phyloP scores from a whole-genome alignment of 176 grass and related monocot genomes.

The Cenchrus americanus region DNA sequence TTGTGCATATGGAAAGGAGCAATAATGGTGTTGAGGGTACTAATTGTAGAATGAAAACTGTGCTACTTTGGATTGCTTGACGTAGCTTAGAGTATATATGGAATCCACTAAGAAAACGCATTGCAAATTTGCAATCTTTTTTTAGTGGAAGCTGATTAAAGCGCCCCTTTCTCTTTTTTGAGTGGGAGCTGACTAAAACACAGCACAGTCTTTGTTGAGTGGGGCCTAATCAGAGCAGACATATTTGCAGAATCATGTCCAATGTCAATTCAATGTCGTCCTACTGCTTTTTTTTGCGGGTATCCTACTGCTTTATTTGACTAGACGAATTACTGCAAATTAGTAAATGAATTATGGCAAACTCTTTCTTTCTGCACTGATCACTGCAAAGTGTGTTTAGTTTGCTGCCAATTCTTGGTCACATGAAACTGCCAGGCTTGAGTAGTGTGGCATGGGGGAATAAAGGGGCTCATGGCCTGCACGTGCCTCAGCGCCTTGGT shows the following conservation, averaged over 20 bases:
- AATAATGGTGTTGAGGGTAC: background rate
- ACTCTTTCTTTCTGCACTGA: conserved; percentile 3
- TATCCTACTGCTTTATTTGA: background rate
- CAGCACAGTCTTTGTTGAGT: background rate
- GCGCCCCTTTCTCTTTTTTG: background rate
- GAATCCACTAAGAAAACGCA: conserved; percentile 9
- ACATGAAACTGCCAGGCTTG: conserved; percentile 17
- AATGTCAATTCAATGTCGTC: conserved; percentile 1
- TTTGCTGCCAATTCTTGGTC: conserved; percentile 6
- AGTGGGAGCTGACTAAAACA: conserved; percentile 37
- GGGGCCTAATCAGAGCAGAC: conserved; percentile 13
- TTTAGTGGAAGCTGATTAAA: conserved; percentile 35
- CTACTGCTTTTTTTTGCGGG: background rate
- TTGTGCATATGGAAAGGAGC: background rate
- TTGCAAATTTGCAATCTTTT: background rate
- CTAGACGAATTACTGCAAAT: background rate
- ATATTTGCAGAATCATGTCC: conserved; percentile 28
- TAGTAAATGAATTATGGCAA: background rate
- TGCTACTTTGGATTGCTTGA: conserved; percentile 1
- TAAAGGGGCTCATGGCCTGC: conserved; percentile 23
- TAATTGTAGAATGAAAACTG: background rate
- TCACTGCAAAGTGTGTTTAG: background rate
- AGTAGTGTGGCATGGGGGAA: background rate
- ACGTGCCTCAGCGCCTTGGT: conserved; percentile 38
- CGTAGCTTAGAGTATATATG: background rate